Base-by-base conservation (phyloP, 495 filamentous ascomycete genomes). In the Pyrenopolyporus hunteri region DNA sequence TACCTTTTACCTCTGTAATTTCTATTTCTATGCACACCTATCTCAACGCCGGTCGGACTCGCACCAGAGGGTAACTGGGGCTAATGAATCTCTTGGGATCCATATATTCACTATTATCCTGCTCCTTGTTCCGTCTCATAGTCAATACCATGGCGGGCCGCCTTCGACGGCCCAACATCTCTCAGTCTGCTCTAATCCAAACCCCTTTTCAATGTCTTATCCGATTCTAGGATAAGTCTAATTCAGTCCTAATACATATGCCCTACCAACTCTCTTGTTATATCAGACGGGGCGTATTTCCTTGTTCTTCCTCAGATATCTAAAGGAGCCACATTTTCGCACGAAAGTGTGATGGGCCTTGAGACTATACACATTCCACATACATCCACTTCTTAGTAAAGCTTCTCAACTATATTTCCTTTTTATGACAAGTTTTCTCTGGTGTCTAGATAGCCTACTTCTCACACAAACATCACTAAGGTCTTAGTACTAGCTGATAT, bases 341-440 rank as follows among this genome's bases (percentile, higher is more conserved):
- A 54, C 35, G 60, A 64, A 64, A 64, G 60, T 64, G 60, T 64
- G 53, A 58, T 54, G 60, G 29, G 60, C 60, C 60, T 64, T 64
- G 60, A 64, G 54, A 64, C 19, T 35, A 32, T 31, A 55, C 35
- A 39, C n/a, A 54, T 29, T 48, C 4, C 16, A 40, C 39, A 13
- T 16, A 17, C 14, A 35, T 39, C 16, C 43, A 4, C 19, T 50
- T 47, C 26, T 31, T 20, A 37, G n/a, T 11, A 17, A 16, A 37
- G 6, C 17, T 31, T 48, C 51, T 51, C 25, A 52, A 29, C 22
- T 43, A 37, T 54, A n/a, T n/a, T n/a, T n/a, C n/a, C n/a, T n/a
- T n/a, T 49, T 44, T 23, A 25, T 36, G 53, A 64, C 54, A 64
- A 64, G 60, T 64, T 47, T 64, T 63, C 29, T 48, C 31, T 42